These are phyloP conservation scores for Plasmodium coatneyi DNA, from an alignment of 169 alveolate genomes.

Conservation along the genomic window DNA sequence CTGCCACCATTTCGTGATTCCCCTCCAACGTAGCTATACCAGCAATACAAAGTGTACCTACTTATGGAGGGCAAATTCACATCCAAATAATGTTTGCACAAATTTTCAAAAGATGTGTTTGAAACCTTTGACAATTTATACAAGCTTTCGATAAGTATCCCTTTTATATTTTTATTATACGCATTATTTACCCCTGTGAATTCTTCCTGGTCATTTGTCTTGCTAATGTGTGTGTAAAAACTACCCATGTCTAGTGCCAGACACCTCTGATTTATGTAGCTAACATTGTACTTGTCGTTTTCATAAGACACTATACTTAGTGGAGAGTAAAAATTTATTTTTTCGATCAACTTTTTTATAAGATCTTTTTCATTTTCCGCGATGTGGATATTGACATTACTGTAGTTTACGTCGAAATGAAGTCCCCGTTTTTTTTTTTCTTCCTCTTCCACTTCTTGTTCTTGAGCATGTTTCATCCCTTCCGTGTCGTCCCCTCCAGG, in stretches of 20 bases:
- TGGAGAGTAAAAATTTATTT: conserved; percentile 41
- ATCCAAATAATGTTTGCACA: conserved; percentile 48
- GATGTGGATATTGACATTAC: conserved; percentile 13
- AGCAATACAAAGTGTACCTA: conserved; percentile 18
- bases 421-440: neutral
- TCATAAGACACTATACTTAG: conserved; percentile 54
- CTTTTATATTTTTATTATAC: conserved; percentile 71
- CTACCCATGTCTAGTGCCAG: conserved; percentile 39
- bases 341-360: conserved; percentile 25
- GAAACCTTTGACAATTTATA: conserved; percentile 23
- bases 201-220: conserved; percentile 22
- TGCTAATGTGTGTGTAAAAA: conserved; percentile 37
- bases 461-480: neutral
- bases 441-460: neutral
- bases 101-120: conserved; percentile 57
- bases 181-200: conserved; percentile 28
- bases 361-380: conserved; percentile 59
- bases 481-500: neutral
- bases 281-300: conserved; percentile 58
- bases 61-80: conserved; percentile 39
- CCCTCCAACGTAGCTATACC: conserved; percentile 16
- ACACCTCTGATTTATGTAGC: conserved; percentile 63
- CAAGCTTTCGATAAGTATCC: conserved; percentile 46
- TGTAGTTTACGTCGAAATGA: conserved; percentile 6
- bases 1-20: neutral